These are phyloP conservation scores for Trichoderma atroviride DNA, from an alignment of 2,329 filamentous ascomycete species.

Conservation along the genomic window DNA sequence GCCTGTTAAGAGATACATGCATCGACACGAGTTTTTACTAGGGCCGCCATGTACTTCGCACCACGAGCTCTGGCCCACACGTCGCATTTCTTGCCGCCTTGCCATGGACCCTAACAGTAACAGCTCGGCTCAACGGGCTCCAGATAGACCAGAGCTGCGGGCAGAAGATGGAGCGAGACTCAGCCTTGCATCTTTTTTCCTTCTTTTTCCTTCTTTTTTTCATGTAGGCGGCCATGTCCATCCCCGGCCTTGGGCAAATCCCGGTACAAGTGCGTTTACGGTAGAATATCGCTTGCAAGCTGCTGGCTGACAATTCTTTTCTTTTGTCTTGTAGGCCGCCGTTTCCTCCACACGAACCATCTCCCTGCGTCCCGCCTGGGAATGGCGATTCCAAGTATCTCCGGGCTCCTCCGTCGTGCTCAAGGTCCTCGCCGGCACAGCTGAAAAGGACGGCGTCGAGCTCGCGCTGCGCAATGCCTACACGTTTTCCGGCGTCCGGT, in stretches of 20 bases:
- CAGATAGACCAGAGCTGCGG: not conserved
- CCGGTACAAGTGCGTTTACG: constrained; percentile 55
- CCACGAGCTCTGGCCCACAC: not conserved
- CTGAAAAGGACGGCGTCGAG: constrained; percentile 94
- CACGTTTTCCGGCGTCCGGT: constrained; percentile 78
- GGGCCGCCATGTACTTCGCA: not conserved
- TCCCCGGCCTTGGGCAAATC: constrained; percentile 72
- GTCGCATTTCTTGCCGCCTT: constrained; percentile 7
- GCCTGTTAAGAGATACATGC: not conserved
- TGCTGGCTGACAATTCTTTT: not conserved
- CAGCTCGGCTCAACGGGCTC: not conserved
- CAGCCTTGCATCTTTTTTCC: not conserved
- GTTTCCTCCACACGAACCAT: constrained; percentile 50
- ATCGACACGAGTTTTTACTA: fast-evolving
- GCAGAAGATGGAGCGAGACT: not conserved
- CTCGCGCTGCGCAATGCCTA: constrained; percentile 80
- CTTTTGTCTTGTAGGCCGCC: constrained; percentile 35
- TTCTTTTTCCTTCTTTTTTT: constrained; percentile 29
- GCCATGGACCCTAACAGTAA: not conserved
- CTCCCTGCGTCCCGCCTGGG: constrained; percentile 64
- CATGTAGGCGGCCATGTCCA: constrained; percentile 62
- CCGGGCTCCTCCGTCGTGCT: constrained; percentile 48
- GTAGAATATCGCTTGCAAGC: not conserved
- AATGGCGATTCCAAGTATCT: constrained; percentile 79
- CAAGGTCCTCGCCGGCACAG: constrained; percentile 76